Evolutionary conservation across 2,329 filamentous ascomycete genomes (phyloP).

Genomic region (Aspergillaceae sp.): DNA sequence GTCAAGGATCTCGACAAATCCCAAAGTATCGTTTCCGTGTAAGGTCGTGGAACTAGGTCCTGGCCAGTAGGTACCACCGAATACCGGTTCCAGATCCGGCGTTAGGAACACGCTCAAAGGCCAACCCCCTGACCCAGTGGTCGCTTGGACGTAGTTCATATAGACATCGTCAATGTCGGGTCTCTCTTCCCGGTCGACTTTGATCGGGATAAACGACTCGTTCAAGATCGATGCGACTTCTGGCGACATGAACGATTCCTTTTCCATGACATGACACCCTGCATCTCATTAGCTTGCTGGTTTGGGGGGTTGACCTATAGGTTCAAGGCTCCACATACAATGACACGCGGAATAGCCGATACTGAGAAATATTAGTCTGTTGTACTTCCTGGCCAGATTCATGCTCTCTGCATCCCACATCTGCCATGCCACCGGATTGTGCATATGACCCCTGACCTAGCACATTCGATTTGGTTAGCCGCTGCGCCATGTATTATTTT

Average conservation of each 20-base stretch:
- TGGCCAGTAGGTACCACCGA: constrained; percentile 94
- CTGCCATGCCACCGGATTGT: constrained; percentile 88
- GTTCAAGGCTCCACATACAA: constrained; percentile 50
- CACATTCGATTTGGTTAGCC: constrained; percentile 8
- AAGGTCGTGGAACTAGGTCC: constrained; percentile 55
- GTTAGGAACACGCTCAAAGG: constrained; percentile 95
- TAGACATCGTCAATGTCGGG: constrained; percentile 93
- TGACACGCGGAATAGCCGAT: constrained; percentile 95
- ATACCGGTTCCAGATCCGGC: constrained; percentile 83
- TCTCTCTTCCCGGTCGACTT: constrained; percentile 87
- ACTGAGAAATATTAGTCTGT: constrained; percentile 85
- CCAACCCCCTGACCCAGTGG: constrained; percentile 84
- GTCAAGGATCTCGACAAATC: constrained; percentile 72
- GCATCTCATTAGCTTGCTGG: constrained; percentile 10
- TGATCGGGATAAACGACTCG: constrained; percentile 77
- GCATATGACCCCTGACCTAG: constrained; percentile 61
- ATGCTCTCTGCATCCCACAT: constrained; percentile 71
- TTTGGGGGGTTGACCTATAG: not conserved
- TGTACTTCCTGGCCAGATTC: constrained; percentile 65
- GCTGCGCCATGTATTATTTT: not conserved
- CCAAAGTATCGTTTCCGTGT: constrained; percentile 52
- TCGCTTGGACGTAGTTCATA: constrained; percentile 96
- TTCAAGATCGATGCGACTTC: constrained; percentile 78
- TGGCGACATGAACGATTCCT: constrained; percentile 79
- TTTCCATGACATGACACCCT: constrained; percentile 86